Evolutionary conservation across 129 eudicot genomes (phyloP).

Genomic region (Tagetes patula): DNA sequence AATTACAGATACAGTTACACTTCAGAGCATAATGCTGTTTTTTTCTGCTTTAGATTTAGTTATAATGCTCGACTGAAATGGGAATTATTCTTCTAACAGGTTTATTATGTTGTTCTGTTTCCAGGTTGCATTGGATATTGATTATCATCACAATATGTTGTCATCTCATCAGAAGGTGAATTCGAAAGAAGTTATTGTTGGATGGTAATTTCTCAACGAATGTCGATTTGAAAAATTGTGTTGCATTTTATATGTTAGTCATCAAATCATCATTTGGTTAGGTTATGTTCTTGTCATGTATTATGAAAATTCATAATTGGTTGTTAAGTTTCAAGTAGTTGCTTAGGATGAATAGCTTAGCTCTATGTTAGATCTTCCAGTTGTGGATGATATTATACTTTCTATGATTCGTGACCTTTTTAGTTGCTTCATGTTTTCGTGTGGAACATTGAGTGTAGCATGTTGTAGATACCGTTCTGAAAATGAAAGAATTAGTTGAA

Average conservation of each 20-base stretch:
- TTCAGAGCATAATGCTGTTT: no score
- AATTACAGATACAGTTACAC: background rate
- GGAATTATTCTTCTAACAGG: background rate
- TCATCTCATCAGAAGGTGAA: slow-evolving; percentile 95
- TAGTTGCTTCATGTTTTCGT: background rate
- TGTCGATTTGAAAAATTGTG: background rate
- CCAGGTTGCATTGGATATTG: slow-evolving; percentile 96
- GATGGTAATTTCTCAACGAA: slow-evolving; percentile 69
- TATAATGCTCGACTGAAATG: no score
- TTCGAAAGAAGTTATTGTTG: slow-evolving; percentile 93
- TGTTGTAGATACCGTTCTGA: background rate
- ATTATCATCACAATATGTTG: slow-evolving; percentile 91
- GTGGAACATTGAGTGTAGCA: background rate
- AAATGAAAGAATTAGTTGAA: background rate
- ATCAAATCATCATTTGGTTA: background rate
- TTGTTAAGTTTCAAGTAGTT: background rate
- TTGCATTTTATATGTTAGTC: background rate
- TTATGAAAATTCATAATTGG: background rate
- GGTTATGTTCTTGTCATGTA: background rate
- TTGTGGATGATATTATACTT: background rate
- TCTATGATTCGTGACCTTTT: background rate
- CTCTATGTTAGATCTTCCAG: background rate
- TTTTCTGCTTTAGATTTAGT: no score
- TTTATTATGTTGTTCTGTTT: background rate
- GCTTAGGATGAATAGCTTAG: background rate